Percentiles rank a stretch among this genome's conserved stretches.
phyloP scores from a whole-genome alignment of 768 basidiomycete species.

The Cystofilobasidium macerans region DNA sequence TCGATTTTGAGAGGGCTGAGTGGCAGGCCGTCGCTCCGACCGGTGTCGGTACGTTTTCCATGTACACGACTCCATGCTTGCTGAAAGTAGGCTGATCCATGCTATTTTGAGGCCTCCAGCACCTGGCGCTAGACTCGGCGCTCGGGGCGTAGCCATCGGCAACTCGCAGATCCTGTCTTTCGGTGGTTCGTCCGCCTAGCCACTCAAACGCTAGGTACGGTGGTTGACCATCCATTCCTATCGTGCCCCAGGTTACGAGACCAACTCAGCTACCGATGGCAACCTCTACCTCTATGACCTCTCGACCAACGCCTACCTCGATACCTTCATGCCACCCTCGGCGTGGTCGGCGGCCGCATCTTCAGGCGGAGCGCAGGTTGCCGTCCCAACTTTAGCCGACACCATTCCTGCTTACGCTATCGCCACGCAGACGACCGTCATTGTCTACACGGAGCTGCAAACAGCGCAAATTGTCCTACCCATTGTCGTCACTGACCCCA shows the following conservation, averaged over 20 bases:
- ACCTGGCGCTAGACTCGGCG: conserved; percentile 10
- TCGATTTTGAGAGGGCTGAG: conserved; percentile 5
- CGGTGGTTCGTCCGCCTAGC: conserved; percentile 17
- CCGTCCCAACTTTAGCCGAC: no score
- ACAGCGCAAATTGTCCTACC: background rate
- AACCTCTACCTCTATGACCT: conserved; percentile 23
- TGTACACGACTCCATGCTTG: background rate
- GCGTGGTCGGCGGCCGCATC: conserved; percentile 1
- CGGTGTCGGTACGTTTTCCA: background rate
- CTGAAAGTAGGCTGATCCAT: no score
- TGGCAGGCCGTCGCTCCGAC: conserved; percentile 12
- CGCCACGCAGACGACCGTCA: background rate
- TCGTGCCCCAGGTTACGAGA: conserved; percentile 15
- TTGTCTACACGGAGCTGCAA: background rate
- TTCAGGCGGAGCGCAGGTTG: no score
- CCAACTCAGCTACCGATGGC: conserved; percentile 18
- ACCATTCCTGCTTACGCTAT: background rate
- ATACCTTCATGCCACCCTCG: conserved; percentile 16
- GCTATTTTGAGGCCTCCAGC: background rate
- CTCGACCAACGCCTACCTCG: conserved; percentile 19
- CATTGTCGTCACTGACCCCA: background rate
- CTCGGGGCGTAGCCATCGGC: conserved; percentile 17
- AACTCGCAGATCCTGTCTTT: conserved; percentile 23
- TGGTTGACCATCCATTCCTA: background rate
- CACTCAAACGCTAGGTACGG: no score